Evolutionary conservation across 2,329 filamentous ascomycete species (phyloP).

Genomic region (Claviceps sp.): DNA sequence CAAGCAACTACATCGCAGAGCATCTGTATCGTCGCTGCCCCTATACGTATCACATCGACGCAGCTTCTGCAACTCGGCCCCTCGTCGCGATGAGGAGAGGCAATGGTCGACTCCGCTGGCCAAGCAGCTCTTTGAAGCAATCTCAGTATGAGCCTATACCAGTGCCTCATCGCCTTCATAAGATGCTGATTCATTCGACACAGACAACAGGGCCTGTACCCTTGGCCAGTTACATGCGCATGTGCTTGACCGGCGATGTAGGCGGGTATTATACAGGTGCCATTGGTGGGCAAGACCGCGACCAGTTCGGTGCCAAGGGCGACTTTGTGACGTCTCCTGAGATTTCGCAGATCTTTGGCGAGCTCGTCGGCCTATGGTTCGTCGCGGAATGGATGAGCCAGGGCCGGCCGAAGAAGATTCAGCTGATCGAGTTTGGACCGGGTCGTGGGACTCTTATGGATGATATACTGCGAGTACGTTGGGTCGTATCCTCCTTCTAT

Average conservation of each 20-base stretch:
- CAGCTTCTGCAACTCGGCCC: background rate
- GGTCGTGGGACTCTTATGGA: slow-evolving; percentile 94
- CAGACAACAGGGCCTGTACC: slow-evolving; percentile 75
- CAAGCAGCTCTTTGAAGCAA: slow-evolving; percentile 74
- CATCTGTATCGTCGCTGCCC: background rate
- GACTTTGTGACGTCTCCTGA: slow-evolving; percentile 97
- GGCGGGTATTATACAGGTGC: slow-evolving; percentile 88
- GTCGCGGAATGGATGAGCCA: slow-evolving; percentile 95
- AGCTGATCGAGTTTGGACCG: slow-evolving; percentile 88
- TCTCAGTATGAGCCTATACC: slow-evolving; percentile 45
- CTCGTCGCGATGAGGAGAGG: slow-evolving; percentile 26
- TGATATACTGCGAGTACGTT: slow-evolving; percentile 72
- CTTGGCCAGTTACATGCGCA: slow-evolving; percentile 92
- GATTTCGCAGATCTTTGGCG: slow-evolving; percentile 94
- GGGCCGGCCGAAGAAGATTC: slow-evolving; percentile 57
- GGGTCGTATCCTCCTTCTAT: too few relatives aligned
- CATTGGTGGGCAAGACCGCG: slow-evolving; percentile 46
- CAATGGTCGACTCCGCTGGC: slow-evolving; percentile 89
- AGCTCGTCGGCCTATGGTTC: slow-evolving; percentile 88
- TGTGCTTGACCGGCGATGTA: slow-evolving; percentile 83
- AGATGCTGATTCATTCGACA: background rate
- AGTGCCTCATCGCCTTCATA: too few relatives aligned
- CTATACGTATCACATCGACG: background rate
- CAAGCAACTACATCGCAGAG: too few relatives aligned
- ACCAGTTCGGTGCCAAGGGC: slow-evolving; percentile 85